These are phyloP conservation scores for Phlebiopsis gigantea DNA, from an alignment of 768 basidiomycete species.

Conservation along the genomic window DNA sequence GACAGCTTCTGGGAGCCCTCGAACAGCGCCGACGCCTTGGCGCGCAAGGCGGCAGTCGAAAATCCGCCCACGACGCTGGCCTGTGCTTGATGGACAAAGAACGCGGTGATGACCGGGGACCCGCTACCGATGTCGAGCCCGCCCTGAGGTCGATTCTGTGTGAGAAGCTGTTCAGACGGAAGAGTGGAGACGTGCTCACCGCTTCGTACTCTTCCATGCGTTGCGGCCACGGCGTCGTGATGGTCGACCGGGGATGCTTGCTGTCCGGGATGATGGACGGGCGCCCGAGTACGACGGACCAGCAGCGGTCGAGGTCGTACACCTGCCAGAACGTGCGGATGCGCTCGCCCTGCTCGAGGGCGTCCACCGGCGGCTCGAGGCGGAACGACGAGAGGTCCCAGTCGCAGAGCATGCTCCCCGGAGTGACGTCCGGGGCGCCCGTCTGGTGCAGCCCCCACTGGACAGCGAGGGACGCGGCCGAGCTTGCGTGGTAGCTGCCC, in stretches of 20 bases:
- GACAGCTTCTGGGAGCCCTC: conserved; percentile 61
- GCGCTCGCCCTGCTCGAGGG: conserved; percentile 62
- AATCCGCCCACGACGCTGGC: conserved; percentile 48
- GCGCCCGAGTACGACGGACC: conserved; percentile 64
- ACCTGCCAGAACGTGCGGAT: conserved; percentile 82
- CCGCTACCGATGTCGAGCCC: conserved; percentile 45
- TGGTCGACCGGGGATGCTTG: conserved; percentile 47
- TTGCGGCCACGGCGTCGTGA: conserved; percentile 76
- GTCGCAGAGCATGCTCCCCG: conserved; percentile 27
- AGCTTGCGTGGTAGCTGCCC: conserved; percentile 71
- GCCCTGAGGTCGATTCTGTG: conserved; percentile 39
- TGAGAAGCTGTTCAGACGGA: conserved; percentile 1
- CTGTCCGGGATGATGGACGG: conserved; percentile 64
- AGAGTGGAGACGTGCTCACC: conserved; percentile 35
- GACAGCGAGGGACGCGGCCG: conserved; percentile 67
- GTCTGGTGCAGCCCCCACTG: conserved; percentile 64
- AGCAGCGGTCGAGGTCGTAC: conserved; percentile 74
- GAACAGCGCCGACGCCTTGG: conserved; percentile 73
- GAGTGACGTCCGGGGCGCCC: conserved; percentile 26
- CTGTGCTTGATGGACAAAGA: conserved; percentile 50
- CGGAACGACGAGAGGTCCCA: conserved; percentile 35
- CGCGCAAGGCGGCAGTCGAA: conserved; percentile 59
- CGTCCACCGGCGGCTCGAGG: conserved; percentile 52
- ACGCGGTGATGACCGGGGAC: conserved; percentile 55
- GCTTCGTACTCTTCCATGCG: conserved; percentile 66